These are phyloP conservation scores for Setomelanomma holmii DNA, from an alignment of 2,329 filamentous ascomycete species.

Conservation along the genomic window DNA sequence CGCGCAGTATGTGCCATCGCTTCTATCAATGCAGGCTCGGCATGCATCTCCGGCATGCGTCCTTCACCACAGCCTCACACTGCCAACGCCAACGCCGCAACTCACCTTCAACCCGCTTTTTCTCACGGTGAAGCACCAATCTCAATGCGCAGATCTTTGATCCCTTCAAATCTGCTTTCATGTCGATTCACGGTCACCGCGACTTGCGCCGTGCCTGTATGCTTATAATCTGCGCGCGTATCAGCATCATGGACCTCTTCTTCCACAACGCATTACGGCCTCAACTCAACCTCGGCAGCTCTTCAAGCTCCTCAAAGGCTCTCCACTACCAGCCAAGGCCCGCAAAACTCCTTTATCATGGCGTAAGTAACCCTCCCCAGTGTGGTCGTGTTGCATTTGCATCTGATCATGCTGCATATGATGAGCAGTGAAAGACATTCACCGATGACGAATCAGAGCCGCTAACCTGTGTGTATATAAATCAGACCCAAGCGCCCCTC, in stretches of 20 bases:
- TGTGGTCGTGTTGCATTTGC: neutral
- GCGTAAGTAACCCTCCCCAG: neutral
- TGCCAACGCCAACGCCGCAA: neutral
- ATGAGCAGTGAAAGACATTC: neutral
- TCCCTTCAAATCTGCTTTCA: neutral
- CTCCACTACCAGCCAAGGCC: neutral
- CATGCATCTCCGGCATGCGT: neutral
- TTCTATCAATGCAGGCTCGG: neutral
- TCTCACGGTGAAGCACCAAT: neutral
- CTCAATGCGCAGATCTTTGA: neutral
- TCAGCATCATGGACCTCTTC: neutral
- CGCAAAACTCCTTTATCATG: neutral
- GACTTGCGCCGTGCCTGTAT: neutral
- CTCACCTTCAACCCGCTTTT: neutral
- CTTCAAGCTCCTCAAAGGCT: neutral
- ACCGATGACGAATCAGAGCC: neutral
- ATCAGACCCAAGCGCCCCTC: conserved; percentile 7
- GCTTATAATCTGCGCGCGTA: neutral
- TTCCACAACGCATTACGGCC: neutral
- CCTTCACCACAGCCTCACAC: neutral
- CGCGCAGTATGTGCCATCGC: neutral
- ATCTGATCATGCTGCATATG: neutral
- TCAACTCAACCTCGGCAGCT: neutral
- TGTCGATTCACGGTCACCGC: neutral
- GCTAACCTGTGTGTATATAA: neutral